Evolutionary conservation across 2,329 filamentous ascomycete genomes (phyloP).

Genomic region (Colletotrichum cordylinicola): DNA sequence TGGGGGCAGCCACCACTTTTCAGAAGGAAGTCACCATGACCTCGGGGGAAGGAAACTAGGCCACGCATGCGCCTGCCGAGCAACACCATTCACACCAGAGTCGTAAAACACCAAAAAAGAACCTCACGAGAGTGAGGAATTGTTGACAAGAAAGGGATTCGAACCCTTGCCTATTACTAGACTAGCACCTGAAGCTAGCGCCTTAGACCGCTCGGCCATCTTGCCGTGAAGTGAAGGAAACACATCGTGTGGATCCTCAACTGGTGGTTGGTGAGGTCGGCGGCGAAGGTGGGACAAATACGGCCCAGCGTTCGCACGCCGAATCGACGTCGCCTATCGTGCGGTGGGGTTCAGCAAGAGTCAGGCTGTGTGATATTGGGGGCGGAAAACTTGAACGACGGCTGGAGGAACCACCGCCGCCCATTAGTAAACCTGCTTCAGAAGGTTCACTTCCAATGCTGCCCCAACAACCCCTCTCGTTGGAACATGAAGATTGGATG

Average conservation of each 20-base stretch:
- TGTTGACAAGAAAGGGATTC: neutral
- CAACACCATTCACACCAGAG: no score
- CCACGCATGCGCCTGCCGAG: no score
- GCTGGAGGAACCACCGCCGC: neutral
- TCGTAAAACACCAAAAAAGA: no score
- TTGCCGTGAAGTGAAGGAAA: neutral
- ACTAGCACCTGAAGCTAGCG: conserved; percentile 3
- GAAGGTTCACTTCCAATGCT: neutral
- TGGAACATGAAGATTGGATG: neutral
- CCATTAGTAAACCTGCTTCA: neutral
- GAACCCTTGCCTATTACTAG: neutral
- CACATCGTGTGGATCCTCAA: neutral
- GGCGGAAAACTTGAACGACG: neutral
- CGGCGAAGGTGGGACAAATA: neutral
- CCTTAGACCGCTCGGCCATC: conserved; percentile 6
- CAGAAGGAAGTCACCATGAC: no score
- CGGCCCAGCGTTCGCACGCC: neutral
- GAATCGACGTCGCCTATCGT: neutral
- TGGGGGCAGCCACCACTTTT: no score
- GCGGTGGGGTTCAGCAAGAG: neutral
- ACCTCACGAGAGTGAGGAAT: no score
- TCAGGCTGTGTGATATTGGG: neutral
- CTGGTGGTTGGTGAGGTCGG: neutral
- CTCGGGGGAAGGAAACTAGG: no score
- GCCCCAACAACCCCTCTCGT: neutral